These are phyloP conservation scores for Globisporangium sylvaticum DNA, from an alignment of 352 stramenopile species.

Conservation along the genomic window DNA sequence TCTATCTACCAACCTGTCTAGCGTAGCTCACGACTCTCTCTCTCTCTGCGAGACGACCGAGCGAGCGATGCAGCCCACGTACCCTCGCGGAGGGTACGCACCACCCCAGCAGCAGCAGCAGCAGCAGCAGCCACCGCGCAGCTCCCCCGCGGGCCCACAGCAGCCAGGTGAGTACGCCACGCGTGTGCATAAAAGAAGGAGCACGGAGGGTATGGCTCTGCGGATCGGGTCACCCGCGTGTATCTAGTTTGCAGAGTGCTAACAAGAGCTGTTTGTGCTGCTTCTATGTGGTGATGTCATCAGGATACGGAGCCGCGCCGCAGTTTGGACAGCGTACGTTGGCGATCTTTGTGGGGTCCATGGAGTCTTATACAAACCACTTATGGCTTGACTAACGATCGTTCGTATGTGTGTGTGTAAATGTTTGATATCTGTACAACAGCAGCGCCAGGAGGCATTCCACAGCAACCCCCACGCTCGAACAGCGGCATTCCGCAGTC, in stretches of 20 bases:
- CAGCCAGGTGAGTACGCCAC: constrained; percentile 3
- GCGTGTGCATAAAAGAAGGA: neutral
- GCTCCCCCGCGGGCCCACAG: constrained; percentile 9
- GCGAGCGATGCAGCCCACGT: constrained; percentile 37
- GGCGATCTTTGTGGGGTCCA: neutral
- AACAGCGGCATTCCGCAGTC: constrained; percentile 20
- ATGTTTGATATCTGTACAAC: no score
- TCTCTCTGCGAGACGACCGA: neutral
- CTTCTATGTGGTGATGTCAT: neutral
- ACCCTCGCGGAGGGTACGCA: constrained; percentile 32
- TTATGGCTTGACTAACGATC: no score
- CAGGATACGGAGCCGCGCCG: constrained; percentile 12
- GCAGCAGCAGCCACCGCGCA: constrained; percentile 8
- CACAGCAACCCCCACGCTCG: constrained; percentile 31
- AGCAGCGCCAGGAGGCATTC: constrained; percentile 24
- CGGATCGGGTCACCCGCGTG: neutral
- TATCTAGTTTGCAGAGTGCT: neutral
- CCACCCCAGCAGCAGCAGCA: constrained; percentile 16
- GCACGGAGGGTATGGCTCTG: neutral
- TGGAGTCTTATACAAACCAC: neutral
- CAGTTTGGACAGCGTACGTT: constrained; percentile 18
- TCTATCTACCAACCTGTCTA: no score
- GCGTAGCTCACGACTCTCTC: neutral
- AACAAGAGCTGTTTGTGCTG: neutral
- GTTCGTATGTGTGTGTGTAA: no score